Percentiles rank a stretch among this genome's conserved stretches.
Conservation (phyloP, 306 rosid genomes). For the Elaeagnus macrophylla region DNA sequence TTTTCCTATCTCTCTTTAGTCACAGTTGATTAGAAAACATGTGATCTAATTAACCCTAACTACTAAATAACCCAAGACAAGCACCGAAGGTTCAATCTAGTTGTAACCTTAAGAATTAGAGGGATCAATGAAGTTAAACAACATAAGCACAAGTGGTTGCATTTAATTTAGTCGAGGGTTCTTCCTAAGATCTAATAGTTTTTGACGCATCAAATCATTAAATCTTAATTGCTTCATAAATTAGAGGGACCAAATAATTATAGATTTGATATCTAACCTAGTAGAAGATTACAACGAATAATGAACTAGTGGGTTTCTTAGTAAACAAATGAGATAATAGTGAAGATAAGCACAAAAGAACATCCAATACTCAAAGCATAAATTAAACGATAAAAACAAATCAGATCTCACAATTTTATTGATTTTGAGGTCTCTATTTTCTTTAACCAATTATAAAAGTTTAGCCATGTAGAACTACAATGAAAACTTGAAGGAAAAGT, state of each 20-base stretch:
- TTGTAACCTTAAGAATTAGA: conserved; percentile 1
- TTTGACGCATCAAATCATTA: background rate
- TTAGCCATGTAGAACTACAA: background rate
- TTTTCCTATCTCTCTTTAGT: background rate
- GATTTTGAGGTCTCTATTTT: conserved; percentile 1
- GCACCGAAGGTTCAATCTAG: conserved; percentile 1
- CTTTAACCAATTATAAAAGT: conserved; percentile 2
- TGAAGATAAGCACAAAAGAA: background rate
- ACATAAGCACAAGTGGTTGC: background rate
- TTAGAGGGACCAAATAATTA: conserved; percentile 1
- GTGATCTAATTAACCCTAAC: background rate
- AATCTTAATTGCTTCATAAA: conserved; percentile 1
- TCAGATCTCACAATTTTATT: conserved; percentile 12
- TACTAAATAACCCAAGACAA: too few species aligned
- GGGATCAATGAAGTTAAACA: background rate
- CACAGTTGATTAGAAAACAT: background rate
- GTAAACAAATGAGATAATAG: background rate
- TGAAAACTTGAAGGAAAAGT: conserved; percentile 5
- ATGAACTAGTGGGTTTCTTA: conserved; percentile 1
- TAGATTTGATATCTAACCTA: background rate
- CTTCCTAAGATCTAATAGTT: conserved; percentile 4
- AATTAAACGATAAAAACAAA: conserved; percentile 4
- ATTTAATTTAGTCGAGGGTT: background rate
- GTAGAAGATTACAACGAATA: background rate
- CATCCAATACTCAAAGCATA: background rate